These are phyloP conservation scores for Cymbopogon citratus DNA, from an alignment of 176 grass and related monocot genomes.

Conservation along the genomic window DNA sequence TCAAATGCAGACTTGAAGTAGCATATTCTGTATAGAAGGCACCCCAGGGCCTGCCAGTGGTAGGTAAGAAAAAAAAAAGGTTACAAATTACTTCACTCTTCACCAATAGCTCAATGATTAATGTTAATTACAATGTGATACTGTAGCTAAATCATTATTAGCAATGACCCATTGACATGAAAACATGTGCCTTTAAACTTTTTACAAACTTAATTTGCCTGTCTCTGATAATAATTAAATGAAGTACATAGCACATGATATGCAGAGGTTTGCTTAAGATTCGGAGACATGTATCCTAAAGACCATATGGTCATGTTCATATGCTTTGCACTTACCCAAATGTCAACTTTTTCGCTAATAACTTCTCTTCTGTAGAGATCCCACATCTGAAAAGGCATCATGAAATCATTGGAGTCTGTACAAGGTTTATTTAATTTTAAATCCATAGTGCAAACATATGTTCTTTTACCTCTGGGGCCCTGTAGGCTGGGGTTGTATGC, in stretches of 20 bases:
- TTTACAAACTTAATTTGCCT: background rate
- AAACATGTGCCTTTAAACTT: background rate
- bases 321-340: slow-evolving; percentile 57
- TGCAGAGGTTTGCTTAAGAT: slow-evolving; percentile 2
- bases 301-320: background rate
- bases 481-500: slow-evolving; percentile 83
- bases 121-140: slow-evolving; percentile 9
- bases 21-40: slow-evolving; percentile 86
- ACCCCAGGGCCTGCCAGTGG: slow-evolving; percentile 65
- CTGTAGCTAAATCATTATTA: background rate
- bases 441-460: background rate
- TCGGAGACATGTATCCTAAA: slow-evolving; percentile 3
- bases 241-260: slow-evolving; percentile 9
- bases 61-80: background rate
- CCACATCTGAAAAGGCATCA: slow-evolving; percentile 69
- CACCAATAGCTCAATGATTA: slow-evolving; percentile 5
- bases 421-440: background rate
- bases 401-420: background rate
- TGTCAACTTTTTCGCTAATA: slow-evolving; percentile 82
- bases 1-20: slow-evolving; percentile 87
- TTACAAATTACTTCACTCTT: slow-evolving; percentile 4
- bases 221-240: background rate
- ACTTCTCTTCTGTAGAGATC: slow-evolving; percentile 89
- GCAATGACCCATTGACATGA: slow-evolving; percentile 1
- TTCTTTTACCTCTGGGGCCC: slow-evolving; percentile 72